Evolutionary conservation across 73 alveolate species (phyloP).

Genomic region (Paraurostyla sp.): DNA sequence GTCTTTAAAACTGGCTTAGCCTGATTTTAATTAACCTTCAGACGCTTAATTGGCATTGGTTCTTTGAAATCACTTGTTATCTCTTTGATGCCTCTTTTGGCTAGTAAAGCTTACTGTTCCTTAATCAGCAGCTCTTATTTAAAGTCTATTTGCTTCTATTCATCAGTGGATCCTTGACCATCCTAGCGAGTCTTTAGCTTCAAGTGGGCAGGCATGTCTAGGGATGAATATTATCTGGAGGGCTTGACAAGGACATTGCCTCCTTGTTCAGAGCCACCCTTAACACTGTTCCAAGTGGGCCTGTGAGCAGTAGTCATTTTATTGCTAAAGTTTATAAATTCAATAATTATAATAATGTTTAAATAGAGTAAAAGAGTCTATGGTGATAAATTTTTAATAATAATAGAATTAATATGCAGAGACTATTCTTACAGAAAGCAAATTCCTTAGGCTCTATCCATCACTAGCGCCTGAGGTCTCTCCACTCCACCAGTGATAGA

Average conservation of each 20-base stretch:
- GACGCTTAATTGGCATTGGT: constrained; percentile 59
- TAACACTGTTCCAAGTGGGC: constrained; percentile 96
- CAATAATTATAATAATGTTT: no score
- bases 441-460: no score
- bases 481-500: not conserved
- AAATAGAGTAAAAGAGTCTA: no score
- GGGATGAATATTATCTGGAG: constrained; percentile 87
- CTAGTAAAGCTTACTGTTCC: constrained; percentile 62
- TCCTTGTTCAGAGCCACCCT: constrained; percentile 91
- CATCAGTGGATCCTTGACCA: constrained; percentile 88
- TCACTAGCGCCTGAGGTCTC: no score
- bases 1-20: constrained; percentile 59
- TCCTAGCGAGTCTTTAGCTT: constrained; percentile 85
- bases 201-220: constrained; percentile 95
- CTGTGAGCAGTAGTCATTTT: constrained; percentile 99
- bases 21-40: constrained; percentile 38
- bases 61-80: constrained; percentile 71
- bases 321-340: not conserved
- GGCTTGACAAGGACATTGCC: constrained; percentile 92
- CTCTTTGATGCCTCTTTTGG: constrained; percentile 46
- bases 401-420: not conserved
- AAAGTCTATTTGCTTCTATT: constrained; percentile 79
- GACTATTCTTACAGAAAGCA: constrained; percentile 49
- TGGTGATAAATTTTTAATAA: constrained; percentile 41
- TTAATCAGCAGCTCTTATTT: constrained; percentile 83